These are phyloP conservation scores for Cystobasidium slooffiae DNA, from an alignment of 1,284 basidiomycete species.

Conservation along the genomic window DNA sequence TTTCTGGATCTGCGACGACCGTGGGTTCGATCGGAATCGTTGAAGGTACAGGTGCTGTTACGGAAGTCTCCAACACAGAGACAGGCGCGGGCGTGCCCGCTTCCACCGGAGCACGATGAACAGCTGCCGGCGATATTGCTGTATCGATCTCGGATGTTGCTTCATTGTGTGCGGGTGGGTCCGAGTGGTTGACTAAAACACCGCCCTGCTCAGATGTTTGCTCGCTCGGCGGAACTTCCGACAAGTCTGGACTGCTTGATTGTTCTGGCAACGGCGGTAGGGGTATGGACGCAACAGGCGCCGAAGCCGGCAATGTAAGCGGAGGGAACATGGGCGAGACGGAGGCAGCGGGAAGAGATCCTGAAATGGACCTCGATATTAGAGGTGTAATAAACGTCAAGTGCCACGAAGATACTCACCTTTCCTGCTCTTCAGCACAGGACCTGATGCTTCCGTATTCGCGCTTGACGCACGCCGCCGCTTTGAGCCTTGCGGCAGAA, in stretches of 20 bases:
- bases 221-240: neutral
- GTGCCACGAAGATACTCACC: neutral
- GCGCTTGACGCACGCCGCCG: constrained; percentile 14
- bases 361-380: neutral
- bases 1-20: neutral
- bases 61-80: too few relatives aligned
- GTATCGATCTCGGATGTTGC: too few relatives aligned
- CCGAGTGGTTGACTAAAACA: neutral
- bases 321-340: neutral
- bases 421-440: neutral
- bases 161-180: too few relatives aligned
- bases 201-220: neutral
- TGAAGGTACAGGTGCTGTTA: too few relatives aligned
- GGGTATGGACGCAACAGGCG: neutral
- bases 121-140: too few relatives aligned
- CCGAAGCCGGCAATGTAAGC: constrained; percentile 8
- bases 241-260: neutral
- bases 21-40: too few relatives aligned
- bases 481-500: constrained; percentile 16
- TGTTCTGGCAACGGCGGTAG: neutral
- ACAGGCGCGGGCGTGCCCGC: too few relatives aligned
- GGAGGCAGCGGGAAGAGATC: constrained; percentile 2
- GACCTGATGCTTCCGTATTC: neutral
- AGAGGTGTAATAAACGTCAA: neutral
- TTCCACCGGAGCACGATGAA: too few relatives aligned